These are phyloP conservation scores for Coemansia sp. DNA, from an alignment of 192 early-diverging fungal genomes.

Conservation along the genomic window DNA sequence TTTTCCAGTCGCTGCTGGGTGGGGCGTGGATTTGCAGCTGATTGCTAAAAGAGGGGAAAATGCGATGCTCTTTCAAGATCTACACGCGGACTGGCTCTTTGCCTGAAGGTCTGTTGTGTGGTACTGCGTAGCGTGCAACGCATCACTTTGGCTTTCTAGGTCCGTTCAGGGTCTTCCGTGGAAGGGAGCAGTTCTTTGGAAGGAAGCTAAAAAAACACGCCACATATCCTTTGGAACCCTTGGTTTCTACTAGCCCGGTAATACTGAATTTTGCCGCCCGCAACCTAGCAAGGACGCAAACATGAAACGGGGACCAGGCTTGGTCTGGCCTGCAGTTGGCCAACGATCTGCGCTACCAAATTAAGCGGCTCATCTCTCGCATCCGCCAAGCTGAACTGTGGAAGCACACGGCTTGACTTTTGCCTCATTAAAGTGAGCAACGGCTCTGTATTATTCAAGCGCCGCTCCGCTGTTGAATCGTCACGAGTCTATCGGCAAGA, in stretches of 20 bases:
- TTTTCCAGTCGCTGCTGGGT: background rate
- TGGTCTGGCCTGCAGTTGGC: background rate
- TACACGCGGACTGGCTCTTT: background rate
- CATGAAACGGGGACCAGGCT: background rate
- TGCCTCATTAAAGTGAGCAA: background rate
- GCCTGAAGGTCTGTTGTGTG: background rate
- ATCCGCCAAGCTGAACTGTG: background rate
- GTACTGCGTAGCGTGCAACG: background rate
- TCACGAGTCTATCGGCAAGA: background rate
- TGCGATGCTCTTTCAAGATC: background rate
- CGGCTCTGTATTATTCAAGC: background rate
- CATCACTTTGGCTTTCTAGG: background rate
- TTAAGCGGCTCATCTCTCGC: background rate
- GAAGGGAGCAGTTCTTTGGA: background rate
- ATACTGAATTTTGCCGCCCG: background rate
- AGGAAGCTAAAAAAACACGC: background rate
- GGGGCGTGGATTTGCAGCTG: background rate
- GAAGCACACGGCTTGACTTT: background rate
- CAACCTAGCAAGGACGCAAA: background rate
- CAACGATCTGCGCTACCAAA: background rate
- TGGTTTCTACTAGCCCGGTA: background rate
- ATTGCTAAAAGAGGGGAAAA: background rate
- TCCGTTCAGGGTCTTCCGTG: background rate
- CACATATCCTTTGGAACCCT: background rate
- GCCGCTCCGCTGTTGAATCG: background rate